Base-by-base conservation (phyloP, 768 basidiomycete species). In the Boletus eberwhitei region DNA sequence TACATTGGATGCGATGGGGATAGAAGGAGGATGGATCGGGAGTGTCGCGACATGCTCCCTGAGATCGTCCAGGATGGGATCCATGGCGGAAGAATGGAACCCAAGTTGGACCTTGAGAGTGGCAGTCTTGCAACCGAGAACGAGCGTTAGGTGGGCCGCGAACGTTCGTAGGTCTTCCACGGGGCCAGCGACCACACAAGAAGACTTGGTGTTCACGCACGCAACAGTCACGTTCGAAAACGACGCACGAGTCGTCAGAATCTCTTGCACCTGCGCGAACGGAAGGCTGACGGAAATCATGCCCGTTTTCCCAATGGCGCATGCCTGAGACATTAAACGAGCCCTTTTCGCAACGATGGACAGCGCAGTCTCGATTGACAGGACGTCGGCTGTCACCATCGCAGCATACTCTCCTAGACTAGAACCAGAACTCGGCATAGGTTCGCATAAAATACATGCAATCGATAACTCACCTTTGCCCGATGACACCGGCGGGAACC, bases 321-420 rank as follows among this genome's bases (percentile, higher is more conserved):
- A 87, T 50, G 73, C 76, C 42, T 68, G 70, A 19, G 74, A 65
- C 72, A 89, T 83, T 14, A 86, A 68, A n/a, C 77, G 76, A 8
- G 79, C 83, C 40, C 87, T 76, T 40, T 71, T 72, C 3, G 82
- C 84, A 38, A 89, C 77, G 24, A 89, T 65, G 5, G 71, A 66
- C 14, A 90, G 73, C 4, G 83, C 86, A 16, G 79, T 80, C 55
- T 79, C 71, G 17, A 89, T 69, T 0, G 75, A 73, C 14, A 90
- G 60, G 2, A 87, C 81, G 1, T 75, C 79, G 0, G 87, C 82
- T n/a, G 77, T 71, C 17, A 84, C 83, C 38, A 90, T 77, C 11
- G 85, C 88, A 8, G 82, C 83, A 51, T 87, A 90, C 72, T 90
- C 88, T 38, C 88, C 88, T 17, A 90, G 75, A 66, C 88, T 90